Conservation (phyloP, 768 basidiomycete species). For the Xerocomellus chrysenteron region DNA sequence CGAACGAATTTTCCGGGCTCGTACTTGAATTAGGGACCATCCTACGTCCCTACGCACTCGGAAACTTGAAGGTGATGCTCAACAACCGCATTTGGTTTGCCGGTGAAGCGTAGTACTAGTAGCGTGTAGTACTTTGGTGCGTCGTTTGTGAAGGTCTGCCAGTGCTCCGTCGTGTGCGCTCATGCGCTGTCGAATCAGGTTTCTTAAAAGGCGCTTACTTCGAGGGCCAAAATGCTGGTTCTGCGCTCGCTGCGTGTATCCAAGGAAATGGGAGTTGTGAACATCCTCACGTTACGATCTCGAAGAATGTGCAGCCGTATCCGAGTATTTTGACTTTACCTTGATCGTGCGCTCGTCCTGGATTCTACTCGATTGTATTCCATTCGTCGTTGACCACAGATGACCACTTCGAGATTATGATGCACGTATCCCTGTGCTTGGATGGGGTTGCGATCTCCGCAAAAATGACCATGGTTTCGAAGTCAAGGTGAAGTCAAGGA, state of each 20-base stretch:
- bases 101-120: conserved; percentile 62
- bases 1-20: conserved; percentile 28
- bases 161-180: background rate
- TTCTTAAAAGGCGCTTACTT: conserved; percentile 60
- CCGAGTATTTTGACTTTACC: conserved; percentile 17
- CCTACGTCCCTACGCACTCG: conserved; percentile 53
- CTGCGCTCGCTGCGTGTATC: conserved; percentile 44
- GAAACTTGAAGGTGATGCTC: conserved; percentile 54
- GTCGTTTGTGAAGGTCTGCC: conserved; percentile 23
- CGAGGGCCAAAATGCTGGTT: conserved; percentile 47
- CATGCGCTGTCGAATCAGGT: conserved; percentile 32
- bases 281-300: conserved; percentile 25
- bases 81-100: conserved; percentile 55
- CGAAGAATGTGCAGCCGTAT: conserved; percentile 37
- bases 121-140: conserved; percentile 57
- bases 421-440: too few species aligned
- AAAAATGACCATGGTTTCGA: too few species aligned
- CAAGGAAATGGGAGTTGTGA: conserved; percentile 23
- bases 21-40: conserved; percentile 70
- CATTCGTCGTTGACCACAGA: too few species aligned
- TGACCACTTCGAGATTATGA: too few species aligned
- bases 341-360: too few species aligned
- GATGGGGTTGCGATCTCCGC: too few species aligned
- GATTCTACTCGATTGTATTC: too few species aligned
- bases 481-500: too few species aligned